Evolutionary conservation across 768 basidiomycete genomes (phyloP).

Genomic region (Tricholoma sp.): DNA sequence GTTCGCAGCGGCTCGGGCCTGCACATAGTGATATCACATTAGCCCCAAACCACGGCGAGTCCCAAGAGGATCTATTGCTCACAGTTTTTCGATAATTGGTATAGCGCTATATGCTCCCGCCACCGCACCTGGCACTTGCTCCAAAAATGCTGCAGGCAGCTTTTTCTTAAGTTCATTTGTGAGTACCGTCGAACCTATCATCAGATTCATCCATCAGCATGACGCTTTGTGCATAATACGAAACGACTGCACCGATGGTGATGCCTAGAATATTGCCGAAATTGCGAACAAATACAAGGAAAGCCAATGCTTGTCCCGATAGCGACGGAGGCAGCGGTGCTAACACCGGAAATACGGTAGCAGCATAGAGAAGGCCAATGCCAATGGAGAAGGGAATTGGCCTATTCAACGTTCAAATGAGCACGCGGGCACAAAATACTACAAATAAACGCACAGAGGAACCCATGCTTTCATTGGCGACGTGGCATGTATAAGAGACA

Average conservation of each 20-base stretch:
- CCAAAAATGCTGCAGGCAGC: background rate
- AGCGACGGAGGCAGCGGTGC: background rate
- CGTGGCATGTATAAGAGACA: background rate
- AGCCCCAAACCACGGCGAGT: background rate
- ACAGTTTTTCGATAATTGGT: background rate
- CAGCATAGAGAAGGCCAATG: background rate
- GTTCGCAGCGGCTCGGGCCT: background rate
- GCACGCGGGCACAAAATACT: background rate
- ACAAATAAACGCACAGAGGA: background rate
- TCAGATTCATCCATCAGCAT: background rate
- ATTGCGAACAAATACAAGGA: background rate
- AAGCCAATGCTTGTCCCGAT: background rate
- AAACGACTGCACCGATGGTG: background rate
- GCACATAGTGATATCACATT: background rate
- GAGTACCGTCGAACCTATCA: background rate
- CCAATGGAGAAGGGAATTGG: background rate
- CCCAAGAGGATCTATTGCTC: background rate
- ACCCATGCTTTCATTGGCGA: background rate
- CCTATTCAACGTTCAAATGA: background rate
- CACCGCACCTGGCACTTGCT: background rate
- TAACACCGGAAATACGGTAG: background rate
- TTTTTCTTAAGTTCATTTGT: background rate
- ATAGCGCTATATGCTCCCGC: background rate
- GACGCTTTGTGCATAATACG: background rate
- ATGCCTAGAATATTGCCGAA: background rate